Conservation (phyloP, 140 eudicot genomes). For the Artemisia princeps region DNA sequence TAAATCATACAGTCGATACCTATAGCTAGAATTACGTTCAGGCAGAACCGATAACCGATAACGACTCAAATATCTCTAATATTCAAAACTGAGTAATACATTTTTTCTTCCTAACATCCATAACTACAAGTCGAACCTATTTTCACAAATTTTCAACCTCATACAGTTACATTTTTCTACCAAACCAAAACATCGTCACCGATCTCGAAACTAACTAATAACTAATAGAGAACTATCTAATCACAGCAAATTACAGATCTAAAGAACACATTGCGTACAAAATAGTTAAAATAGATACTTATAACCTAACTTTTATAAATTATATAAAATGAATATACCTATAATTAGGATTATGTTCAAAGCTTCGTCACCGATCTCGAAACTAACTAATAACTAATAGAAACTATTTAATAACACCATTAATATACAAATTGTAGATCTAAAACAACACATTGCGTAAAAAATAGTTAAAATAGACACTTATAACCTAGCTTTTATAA, state of each 20-base stretch:
- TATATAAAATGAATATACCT: constrained; percentile 29
- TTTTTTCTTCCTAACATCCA: no score
- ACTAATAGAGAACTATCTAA: no score
- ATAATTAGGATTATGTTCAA: constrained; percentile 55
- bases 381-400: neutral
- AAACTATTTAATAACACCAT: no score
- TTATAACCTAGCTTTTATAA: neutral
- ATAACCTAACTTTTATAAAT: neutral
- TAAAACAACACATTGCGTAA: neutral
- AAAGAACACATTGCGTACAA: neutral
- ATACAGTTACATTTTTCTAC: no score
- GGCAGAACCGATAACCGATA: constrained; percentile 11
- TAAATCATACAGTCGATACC: no score
- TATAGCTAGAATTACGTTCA: no score
- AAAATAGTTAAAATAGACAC: neutral
- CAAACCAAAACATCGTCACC: no score
- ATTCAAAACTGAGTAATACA: no score
- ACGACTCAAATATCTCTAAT: constrained; percentile 35
- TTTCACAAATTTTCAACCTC: no score
- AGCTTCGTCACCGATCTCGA: neutral
- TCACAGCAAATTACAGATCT: no score
- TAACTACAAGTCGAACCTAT: no score
- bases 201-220: no score
- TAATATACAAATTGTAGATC: neutral
- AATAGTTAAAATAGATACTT: neutral